Base-by-base conservation (phyloP, 2,329 filamentous ascomycete genomes). In the Colletotrichum caudatum region DNA sequence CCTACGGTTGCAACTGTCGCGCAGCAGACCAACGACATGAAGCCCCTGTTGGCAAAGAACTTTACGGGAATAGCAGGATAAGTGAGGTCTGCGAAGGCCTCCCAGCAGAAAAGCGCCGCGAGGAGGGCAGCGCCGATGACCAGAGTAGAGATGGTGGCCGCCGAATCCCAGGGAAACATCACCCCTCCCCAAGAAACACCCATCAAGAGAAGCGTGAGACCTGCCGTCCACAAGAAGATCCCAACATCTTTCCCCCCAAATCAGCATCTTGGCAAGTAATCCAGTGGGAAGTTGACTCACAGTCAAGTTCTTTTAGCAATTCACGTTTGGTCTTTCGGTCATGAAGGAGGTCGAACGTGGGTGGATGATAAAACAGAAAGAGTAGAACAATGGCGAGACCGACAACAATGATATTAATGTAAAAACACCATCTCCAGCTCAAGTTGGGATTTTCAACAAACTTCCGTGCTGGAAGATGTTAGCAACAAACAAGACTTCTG, bases 131-230 rank as follows among this genome's bases (percentile, higher is more conserved):
- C 74, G 5, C 83, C 82, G 26, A 82, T 74, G 2, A 82, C 69
- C 20, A 85, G 78, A 8, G 81, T 78, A 1, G 78, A 77, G 59
- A 84, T 82, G 16, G 82, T 81, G 2, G 80, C 78, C 0, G 80
- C 79, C 0, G 81, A 82, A n/a, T 77, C 80, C 83, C 83, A 85
- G 2, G 82, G 79, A 73, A 84, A 84, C 53, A 82, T 78, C 60
- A 74, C 76, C 23, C 83, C 83, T 26, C 83, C 83, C 77, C 82
- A 85, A 33, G 82, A 84, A 65, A 86, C 78, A 6, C 84, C 84
- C 73, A 86, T 82, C 11, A 86, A 77, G 66, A 86, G 81, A 0
- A 86, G 77, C 6, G 82, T 82, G 2, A 85, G 81, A 5, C 84
- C 83, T 6, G 80, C 80, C 11, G 81, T 82, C 78, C 82, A 86